Base-by-base conservation (phyloP, 108 stramenopile genomes). In the Nitzschia palea region DNA sequence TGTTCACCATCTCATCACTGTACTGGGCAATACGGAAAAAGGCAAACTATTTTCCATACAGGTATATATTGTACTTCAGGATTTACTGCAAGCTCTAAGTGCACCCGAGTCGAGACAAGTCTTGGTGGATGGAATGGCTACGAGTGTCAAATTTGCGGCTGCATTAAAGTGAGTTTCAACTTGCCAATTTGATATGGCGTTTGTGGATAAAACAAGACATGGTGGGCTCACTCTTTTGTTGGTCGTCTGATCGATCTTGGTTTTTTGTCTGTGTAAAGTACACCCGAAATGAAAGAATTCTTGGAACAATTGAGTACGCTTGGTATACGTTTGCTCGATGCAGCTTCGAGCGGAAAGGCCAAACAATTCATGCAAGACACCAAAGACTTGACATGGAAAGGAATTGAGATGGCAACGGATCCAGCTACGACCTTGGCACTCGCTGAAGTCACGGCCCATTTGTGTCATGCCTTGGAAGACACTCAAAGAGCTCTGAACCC, bases 391-490 rank as follows among this genome's bases (percentile, higher is more conserved):
- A 20, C 68, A 28, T 86, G 84, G 86, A 64, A 79, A 2, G 60
- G 73, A 12, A 52, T 83, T 9, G 85, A 86, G 63, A 65, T 93
- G 26, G 66, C 71, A 30, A 67, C 77, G 9, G 87, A 88, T 72
- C 79, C 78, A 26, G 62, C 75, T 3, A 82, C 87, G 30, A 89
- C 82, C 3, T 44, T 78, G 59, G 83, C 86, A 3, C 73, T 89
- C 65, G 91, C 88, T 17, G 88, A 93, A 74, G 86, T 86, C n/a
- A 86, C 86, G 30, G 91, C 91, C 25, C 78, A 89, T 53, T 62
- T 93, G 45, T 89, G 88, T 51, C 81, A 88, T 73, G 88, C 91
- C 25, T 67, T 93, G 72, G 88, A 93, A 58, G 74, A 85, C 29
- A 44, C 58, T 0, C 65, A 76, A 15, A 31, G 55, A 6, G 47